phyloP scores from a whole-genome alignment of 2,329 filamentous ascomycete genomes.

The Botrytis galanthina region DNA sequence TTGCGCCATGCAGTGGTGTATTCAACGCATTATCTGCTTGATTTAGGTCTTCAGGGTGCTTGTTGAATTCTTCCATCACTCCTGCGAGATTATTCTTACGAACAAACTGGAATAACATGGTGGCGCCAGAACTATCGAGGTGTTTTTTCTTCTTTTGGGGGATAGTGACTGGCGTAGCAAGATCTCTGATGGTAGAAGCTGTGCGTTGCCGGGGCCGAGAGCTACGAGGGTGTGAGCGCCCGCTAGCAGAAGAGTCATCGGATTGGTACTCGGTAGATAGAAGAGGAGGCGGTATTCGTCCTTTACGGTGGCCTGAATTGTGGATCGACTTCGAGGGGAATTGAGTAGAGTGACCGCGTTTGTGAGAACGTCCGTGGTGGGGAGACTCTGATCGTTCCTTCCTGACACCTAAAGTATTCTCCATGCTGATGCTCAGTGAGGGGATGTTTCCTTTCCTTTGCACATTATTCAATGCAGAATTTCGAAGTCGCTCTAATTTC shows the following conservation, averaged over 20 bases:
- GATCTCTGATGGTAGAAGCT: slow-evolving; percentile 55
- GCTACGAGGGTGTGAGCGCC: slow-evolving; percentile 57
- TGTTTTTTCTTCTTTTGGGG: slow-evolving; percentile 76
- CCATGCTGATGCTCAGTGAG: slow-evolving; percentile 25
- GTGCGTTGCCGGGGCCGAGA: slow-evolving; percentile 56
- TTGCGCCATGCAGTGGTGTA: slow-evolving; percentile 89
- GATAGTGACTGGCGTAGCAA: slow-evolving; percentile 59
- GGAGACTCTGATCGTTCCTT: slow-evolving; percentile 56
- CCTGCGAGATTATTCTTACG: slow-evolving; percentile 75
- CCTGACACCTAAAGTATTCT: slow-evolving; percentile 22
- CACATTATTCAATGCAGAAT: slow-evolving; percentile 31
- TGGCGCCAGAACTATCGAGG: slow-evolving; percentile 89
- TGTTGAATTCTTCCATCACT: slow-evolving; percentile 66
- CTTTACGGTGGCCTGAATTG: slow-evolving; percentile 59
- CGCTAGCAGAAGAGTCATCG: slow-evolving; percentile 63
- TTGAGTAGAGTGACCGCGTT: slow-evolving; percentile 64
- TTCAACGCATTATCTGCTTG: slow-evolving; percentile 94
- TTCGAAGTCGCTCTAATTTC: slow-evolving; percentile 31
- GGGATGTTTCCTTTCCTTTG: slow-evolving; percentile 26
- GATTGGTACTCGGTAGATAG: slow-evolving; percentile 64
- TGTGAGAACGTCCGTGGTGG: slow-evolving; percentile 52
- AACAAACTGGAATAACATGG: slow-evolving; percentile 83
- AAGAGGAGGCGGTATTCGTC: slow-evolving; percentile 58
- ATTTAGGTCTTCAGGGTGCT: slow-evolving; percentile 84
- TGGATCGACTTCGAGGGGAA: slow-evolving; percentile 54